phyloP scores from a whole-genome alignment of 208 protist species.

The Trichomonas vaginalis region DNA sequence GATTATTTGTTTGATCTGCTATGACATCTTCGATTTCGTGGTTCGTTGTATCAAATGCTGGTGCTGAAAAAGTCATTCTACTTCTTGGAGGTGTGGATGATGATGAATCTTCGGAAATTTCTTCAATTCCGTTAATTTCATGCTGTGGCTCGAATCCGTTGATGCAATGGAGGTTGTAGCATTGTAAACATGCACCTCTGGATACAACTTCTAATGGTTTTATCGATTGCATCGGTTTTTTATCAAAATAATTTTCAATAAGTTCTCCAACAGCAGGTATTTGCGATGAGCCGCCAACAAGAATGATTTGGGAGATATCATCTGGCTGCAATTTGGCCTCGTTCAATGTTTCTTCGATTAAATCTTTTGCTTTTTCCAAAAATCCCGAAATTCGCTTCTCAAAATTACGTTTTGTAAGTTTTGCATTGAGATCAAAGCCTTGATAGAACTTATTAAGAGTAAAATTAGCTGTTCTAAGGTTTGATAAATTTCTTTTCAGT shows the following conservation, averaged over 20 bases:
- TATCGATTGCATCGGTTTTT: not conserved
- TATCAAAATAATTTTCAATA: constrained; percentile 33
- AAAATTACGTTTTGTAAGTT: constrained; percentile 62
- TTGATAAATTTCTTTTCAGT: constrained; percentile 74
- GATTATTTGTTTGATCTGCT: no score
- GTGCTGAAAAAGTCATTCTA: no score
- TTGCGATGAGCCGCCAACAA: constrained; percentile 78
- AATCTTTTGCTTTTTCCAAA: constrained; percentile 73
- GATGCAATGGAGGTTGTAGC: constrained; percentile 49
- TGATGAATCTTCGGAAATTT: not conserved
- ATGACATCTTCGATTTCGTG: no score
- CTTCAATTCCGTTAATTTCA: no score
- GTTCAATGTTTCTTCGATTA: constrained; percentile 60
- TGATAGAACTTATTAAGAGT: constrained; percentile 69
- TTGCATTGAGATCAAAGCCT: constrained; percentile 59
- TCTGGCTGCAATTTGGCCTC: not conserved
- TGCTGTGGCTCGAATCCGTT: no score
- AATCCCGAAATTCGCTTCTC: constrained; percentile 79
- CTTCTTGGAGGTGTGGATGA: not conserved
- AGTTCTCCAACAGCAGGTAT: constrained; percentile 57
- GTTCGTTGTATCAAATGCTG: no score
- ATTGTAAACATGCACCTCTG: constrained; percentile 84
- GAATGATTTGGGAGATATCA: constrained; percentile 74
- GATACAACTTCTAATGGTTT: constrained; percentile 64
- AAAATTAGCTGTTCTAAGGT: constrained; percentile 39